Evolutionary conservation across 2,329 filamentous ascomycete species (phyloP).

Genomic region (Verticillium klebahnii): DNA sequence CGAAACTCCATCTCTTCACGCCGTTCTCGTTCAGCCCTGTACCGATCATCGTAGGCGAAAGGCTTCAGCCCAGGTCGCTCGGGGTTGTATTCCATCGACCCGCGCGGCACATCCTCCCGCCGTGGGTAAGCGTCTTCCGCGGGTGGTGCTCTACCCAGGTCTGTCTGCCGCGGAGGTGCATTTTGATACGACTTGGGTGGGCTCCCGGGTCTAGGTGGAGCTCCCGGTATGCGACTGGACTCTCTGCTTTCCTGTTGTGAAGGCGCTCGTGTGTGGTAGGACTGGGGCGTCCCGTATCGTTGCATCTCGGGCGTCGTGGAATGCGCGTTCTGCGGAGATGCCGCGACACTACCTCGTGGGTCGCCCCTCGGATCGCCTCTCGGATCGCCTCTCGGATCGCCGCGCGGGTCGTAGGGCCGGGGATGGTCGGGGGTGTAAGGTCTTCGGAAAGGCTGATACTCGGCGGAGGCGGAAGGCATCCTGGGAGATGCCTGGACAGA

Average conservation of each 20-base stretch:
- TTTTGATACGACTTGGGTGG: conserved; percentile 46
- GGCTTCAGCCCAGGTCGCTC: conserved; percentile 42
- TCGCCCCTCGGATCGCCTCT: conserved; percentile 30
- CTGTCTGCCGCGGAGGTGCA: conserved; percentile 38
- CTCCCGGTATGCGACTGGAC: conserved; percentile 22
- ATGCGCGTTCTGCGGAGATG: conserved; percentile 46
- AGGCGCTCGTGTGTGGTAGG: conserved; percentile 46
- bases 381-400: conserved; percentile 25
- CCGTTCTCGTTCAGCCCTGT: conserved; percentile 42
- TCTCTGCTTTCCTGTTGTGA: conserved; percentile 44
- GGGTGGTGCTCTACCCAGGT: conserved; percentile 36
- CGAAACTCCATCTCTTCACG: conserved; percentile 38
- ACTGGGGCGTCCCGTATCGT: conserved; percentile 55
- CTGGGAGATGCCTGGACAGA: conserved; percentile 51
- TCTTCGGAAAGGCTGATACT: conserved; percentile 59
- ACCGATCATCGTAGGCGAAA: conserved; percentile 49
- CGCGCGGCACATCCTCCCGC: conserved; percentile 39
- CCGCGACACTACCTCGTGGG: conserved; percentile 37
- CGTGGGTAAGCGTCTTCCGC: conserved; percentile 40
- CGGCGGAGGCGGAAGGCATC: conserved; percentile 49
- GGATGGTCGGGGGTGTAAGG: conserved; percentile 71
- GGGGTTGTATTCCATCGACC: conserved; percentile 44
- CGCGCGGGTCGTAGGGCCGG: conserved; percentile 46
- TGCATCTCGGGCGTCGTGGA: conserved; percentile 54
- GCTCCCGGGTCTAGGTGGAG: conserved; percentile 44